Percentiles rank a stretch among this genome's conserved stretches.
Conservation (phyloP, 2,329 filamentous ascomycete species). For the Colletotrichum euphorbiae region DNA sequence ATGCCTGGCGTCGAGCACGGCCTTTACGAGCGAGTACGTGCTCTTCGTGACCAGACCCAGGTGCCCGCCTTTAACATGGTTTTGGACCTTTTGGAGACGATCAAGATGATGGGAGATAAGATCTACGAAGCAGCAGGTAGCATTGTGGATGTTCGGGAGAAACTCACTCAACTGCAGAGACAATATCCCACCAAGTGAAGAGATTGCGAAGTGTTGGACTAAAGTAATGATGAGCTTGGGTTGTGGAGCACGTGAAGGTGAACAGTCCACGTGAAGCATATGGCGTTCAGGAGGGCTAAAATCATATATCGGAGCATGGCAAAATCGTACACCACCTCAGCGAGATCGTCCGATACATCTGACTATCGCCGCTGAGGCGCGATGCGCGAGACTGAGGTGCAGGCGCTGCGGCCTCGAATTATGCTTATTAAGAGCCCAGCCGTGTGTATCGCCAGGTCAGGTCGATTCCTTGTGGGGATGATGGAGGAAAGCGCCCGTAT, state of each 20-base stretch:
- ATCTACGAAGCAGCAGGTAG: conserved; percentile 39
- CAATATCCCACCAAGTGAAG: conserved; percentile 44
- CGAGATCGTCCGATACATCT: neutral
- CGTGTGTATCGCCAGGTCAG: too few relatives aligned
- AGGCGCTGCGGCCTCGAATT: too few relatives aligned
- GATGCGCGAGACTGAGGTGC: neutral
- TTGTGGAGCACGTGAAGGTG: neutral
- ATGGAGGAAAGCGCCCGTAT: neutral
- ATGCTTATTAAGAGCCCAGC: too few relatives aligned
- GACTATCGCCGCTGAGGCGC: neutral
- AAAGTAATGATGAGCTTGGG: neutral
- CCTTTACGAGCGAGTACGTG: conserved; percentile 50
- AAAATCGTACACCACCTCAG: neutral
- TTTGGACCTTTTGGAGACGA: conserved; percentile 39
- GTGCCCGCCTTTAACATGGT: conserved; percentile 40
- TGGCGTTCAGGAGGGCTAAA: conserved; percentile 36
- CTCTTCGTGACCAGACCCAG: conserved; percentile 40
- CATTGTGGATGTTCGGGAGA: conserved; percentile 41
- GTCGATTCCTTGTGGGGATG: too few relatives aligned
- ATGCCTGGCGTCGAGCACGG: conserved; percentile 62
- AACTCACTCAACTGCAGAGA: conserved; percentile 44
- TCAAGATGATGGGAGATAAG: conserved; percentile 42
- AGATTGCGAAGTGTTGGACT: conserved; percentile 40
- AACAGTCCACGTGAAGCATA: conserved; percentile 8
- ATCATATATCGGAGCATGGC: conserved; percentile 22